These are phyloP conservation scores for Rutstroemia sydowiana DNA, from an alignment of 2,329 filamentous ascomycete species.

Conservation along the genomic window DNA sequence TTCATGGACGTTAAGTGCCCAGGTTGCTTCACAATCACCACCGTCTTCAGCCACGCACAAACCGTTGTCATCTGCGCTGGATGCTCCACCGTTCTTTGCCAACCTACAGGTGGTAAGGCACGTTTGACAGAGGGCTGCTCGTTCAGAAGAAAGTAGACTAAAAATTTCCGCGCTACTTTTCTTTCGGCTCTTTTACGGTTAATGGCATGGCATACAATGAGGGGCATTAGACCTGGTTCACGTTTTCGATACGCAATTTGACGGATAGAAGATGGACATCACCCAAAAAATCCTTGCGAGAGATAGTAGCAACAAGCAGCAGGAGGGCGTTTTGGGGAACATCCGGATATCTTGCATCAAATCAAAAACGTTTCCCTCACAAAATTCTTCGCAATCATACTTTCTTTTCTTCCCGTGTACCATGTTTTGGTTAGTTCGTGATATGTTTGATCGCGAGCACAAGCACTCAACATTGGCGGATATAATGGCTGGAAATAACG, in stretches of 20 bases:
- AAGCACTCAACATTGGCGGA: slow-evolving; percentile 39
- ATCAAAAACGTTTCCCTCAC: slow-evolving; percentile 23
- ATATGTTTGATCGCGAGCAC: slow-evolving; percentile 24
- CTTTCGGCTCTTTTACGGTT: slow-evolving; percentile 31
- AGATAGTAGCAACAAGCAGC: slow-evolving; percentile 32
- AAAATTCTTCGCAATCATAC: slow-evolving; percentile 33
- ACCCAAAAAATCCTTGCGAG: slow-evolving; percentile 44
- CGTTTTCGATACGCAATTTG: slow-evolving; percentile 40
- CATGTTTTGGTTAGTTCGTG: slow-evolving; percentile 30
- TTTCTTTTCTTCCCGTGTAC: slow-evolving; percentile 26
- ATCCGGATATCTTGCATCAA: slow-evolving; percentile 78
- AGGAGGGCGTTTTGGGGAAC: slow-evolving; percentile 57
- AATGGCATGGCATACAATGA: slow-evolving; percentile 20
- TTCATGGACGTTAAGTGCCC: slow-evolving; percentile 99
- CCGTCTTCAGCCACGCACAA: slow-evolving; percentile 99
- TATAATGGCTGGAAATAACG: slow-evolving; percentile 41
- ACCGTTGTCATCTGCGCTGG: slow-evolving; percentile 99
- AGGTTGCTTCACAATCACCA: slow-evolving; percentile 99
- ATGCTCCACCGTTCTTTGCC: slow-evolving; percentile 99
- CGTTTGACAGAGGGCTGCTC: slow-evolving; percentile 99
- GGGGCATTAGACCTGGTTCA: slow-evolving; percentile 21
- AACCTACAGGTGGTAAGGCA: slow-evolving; percentile 98
- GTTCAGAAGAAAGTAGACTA: slow-evolving; percentile 98
- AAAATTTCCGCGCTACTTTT: slow-evolving; percentile 32
- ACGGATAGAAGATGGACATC: slow-evolving; percentile 64